A percentile compares a stretch with the other conserved stretches of the same genome.
phyloP scores from a whole-genome alignment of 108 stramenopile genomes.

The Nitzschia sp. region DNA sequence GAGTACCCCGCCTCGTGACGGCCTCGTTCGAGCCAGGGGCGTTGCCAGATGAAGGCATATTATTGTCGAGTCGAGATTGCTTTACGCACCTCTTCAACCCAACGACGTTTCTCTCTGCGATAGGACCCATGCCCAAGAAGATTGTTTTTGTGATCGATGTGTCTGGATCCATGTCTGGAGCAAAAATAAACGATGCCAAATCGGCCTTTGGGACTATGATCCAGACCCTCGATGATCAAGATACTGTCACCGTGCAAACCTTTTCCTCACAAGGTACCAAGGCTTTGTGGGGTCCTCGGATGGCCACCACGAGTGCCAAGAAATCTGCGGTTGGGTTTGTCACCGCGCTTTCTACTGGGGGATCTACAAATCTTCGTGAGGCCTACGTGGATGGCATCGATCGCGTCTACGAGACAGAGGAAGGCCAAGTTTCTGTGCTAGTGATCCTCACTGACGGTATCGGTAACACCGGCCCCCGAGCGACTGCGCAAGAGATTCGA shows the following conservation, averaged over 20 bases:
- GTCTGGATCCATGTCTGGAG: slow-evolving; percentile 10
- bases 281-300: neutral
- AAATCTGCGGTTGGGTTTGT: neutral
- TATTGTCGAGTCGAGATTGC: neutral
- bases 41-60: neutral
- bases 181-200: slow-evolving; percentile 3
- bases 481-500: neutral
- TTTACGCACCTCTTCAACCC: slow-evolving; percentile 15
- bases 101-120: neutral
- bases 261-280: neutral
- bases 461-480: neutral
- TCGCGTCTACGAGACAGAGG: neutral
- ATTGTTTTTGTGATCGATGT: slow-evolving; percentile 22
- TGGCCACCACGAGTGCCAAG: neutral
- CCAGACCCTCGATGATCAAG: neutral
- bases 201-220: slow-evolving; percentile 1
- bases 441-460: slow-evolving; percentile 9
- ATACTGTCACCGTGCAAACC: slow-evolving; percentile 7
- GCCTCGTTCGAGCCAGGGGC: neutral
- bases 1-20: neutral
- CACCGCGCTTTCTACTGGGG: neutral
- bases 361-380: slow-evolving; percentile 5
- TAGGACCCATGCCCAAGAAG: neutral
- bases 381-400: slow-evolving; percentile 19
- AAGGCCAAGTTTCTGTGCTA: neutral